Percentiles rank a stretch among this genome's conserved stretches.
Evolutionary conservation across 495 filamentous ascomycete genomes (phyloP).

Genomic region (Halenospora varia): DNA sequence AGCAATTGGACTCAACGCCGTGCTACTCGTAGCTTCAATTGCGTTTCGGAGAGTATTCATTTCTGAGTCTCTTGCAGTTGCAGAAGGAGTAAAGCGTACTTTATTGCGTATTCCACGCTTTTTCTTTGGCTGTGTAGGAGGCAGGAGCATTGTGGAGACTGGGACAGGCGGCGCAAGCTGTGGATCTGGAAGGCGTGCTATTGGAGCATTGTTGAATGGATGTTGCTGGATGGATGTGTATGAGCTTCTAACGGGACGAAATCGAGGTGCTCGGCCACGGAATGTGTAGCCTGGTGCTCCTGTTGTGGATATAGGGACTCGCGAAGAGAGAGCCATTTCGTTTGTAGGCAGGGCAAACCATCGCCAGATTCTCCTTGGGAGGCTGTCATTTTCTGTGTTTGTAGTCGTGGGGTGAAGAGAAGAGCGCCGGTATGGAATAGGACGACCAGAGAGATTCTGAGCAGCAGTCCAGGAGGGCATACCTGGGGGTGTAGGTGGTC

Average conservation of each 20-base stretch:
- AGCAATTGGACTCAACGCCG: slow-evolving; percentile 5
- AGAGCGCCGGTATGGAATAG: neutral
- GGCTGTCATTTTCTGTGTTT: too few relatives aligned
- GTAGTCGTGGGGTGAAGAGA: neutral
- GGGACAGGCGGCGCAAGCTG: neutral
- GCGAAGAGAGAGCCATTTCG: slow-evolving; percentile 1
- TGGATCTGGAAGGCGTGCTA: slow-evolving; percentile 1
- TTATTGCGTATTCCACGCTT: neutral
- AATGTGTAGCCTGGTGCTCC: slow-evolving; percentile 3
- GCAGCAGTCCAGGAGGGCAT: slow-evolving; percentile 30
- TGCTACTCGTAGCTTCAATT: slow-evolving; percentile 2
- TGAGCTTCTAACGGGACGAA: slow-evolving; percentile 23
- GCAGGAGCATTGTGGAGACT: neutral
- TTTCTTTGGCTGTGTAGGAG: neutral
- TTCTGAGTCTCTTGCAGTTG: slow-evolving; percentile 17
- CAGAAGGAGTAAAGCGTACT: slow-evolving; percentile 20
- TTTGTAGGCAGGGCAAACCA: slow-evolving; percentile 11
- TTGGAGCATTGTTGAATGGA: slow-evolving; percentile 20
- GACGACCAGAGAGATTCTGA: slow-evolving; percentile 5
- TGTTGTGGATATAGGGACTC: neutral
- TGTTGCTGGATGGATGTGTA: slow-evolving; percentile 22
- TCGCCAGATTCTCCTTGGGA: too few relatives aligned
- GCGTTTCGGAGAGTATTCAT: slow-evolving; percentile 10
- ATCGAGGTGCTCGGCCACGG: slow-evolving; percentile 16
- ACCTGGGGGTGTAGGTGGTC: slow-evolving; percentile 26